These are phyloP conservation scores for Amesomyces nigricolor DNA, from an alignment of 2,329 filamentous ascomycete genomes.

Conservation along the genomic window DNA sequence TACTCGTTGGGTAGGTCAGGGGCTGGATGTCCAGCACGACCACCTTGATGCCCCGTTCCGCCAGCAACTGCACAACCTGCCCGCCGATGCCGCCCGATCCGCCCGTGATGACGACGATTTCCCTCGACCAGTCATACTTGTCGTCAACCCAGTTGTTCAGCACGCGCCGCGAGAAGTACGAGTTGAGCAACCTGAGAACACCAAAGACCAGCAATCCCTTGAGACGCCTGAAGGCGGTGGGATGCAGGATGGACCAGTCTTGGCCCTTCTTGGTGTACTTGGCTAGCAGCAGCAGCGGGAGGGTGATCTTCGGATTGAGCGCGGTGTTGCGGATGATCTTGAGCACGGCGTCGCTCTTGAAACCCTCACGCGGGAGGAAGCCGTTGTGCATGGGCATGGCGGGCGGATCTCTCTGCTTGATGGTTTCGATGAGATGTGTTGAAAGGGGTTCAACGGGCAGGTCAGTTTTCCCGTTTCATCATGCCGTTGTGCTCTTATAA, in stretches of 20 bases:
- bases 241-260: conserved; percentile 48
- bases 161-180: conserved; percentile 45
- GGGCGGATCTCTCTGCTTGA: background rate
- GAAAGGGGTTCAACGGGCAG: background rate
- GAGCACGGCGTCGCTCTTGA: conserved; percentile 56
- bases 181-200: conserved; percentile 43
- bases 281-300: conserved; percentile 58
- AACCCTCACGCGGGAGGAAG: conserved; percentile 50
- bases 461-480: background rate
- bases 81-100: conserved; percentile 70
- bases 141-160: conserved; percentile 48
- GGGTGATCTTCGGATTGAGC: conserved; percentile 58
- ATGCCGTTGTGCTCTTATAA: background rate
- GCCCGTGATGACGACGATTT: conserved; percentile 69
- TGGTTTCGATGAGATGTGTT: background rate
- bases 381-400: conserved; percentile 46
- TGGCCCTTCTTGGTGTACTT: conserved; percentile 59
- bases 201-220: conserved; percentile 49
- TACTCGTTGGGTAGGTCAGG: conserved; percentile 48
- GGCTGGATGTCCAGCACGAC: conserved; percentile 66
- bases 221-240: conserved; percentile 46
- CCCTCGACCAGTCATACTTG: conserved; percentile 59
- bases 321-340: conserved; percentile 54
- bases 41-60: conserved; percentile 58
- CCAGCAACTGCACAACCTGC: conserved; percentile 59